Percentiles rank a stretch among this genome's conserved stretches.
phyloP scores from a whole-genome alignment of 2,329 filamentous ascomycete genomes.

The Boeremia lycopersici region DNA sequence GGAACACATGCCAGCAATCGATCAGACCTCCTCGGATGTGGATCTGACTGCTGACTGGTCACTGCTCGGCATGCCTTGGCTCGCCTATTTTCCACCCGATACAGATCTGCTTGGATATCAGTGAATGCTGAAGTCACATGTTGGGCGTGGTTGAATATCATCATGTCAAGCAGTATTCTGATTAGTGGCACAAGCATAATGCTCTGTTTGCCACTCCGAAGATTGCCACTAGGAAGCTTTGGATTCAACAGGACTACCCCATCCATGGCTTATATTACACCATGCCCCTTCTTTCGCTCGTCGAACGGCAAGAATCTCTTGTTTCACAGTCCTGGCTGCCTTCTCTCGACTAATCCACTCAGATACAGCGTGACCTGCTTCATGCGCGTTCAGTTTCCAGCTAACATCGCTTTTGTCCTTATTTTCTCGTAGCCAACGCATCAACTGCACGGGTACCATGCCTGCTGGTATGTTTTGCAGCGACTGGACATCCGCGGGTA shows the following conservation, averaged over 20 bases:
- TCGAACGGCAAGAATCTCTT: slow-evolving; percentile 39
- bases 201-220: no score
- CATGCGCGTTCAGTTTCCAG: slow-evolving; percentile 27
- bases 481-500: slow-evolving; percentile 41
- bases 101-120: neutral
- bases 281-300: slow-evolving; percentile 33
- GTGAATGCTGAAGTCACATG: no score
- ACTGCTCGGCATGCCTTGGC: neutral
- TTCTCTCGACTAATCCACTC: slow-evolving; percentile 51
- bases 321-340: slow-evolving; percentile 37
- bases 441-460: slow-evolving; percentile 40
- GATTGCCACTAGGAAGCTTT: neutral
- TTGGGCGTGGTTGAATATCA: no score
- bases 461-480: slow-evolving; percentile 46
- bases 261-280: slow-evolving; percentile 46
- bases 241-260: slow-evolving; percentile 24
- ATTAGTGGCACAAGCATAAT: no score
- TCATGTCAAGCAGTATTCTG: no score
- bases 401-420: slow-evolving; percentile 23
- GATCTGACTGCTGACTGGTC: neutral
- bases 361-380: slow-evolving; percentile 27
- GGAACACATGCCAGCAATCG: neutral
- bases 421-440: slow-evolving; percentile 46
- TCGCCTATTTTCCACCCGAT: neutral
- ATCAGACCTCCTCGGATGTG: neutral